Evolutionary conservation across 2,329 filamentous ascomycete genomes (phyloP), one percentile per base, ranked within the genome.

Genomic region (Fusarium ramigenum): DNA sequence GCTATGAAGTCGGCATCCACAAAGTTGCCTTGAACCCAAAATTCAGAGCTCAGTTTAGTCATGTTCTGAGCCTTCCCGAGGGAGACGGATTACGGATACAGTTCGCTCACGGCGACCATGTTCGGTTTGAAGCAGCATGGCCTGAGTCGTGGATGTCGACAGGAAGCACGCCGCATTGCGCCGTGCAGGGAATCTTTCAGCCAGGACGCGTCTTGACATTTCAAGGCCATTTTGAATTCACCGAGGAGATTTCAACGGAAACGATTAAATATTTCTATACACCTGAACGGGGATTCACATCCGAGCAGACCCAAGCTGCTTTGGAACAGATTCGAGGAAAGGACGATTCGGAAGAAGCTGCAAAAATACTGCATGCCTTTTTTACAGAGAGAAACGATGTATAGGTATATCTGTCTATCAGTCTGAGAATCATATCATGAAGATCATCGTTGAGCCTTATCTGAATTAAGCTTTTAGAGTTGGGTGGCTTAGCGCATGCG

Each of bases 401-500:
- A 10, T 44, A 43, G 15, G 40, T 49, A 15, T n/a, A n/a, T 32
- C 21, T n/a, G 18, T 8, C 21, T n/a, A n/a, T 8, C 8, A 23
- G 10, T 19, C 5, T 9, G 11, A 11, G 16, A 19, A 23, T 23
- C 1, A 3, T 36, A 19, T 25, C 15, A 10, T n/a, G 4, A n/a
- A 49, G 10, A 21, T 32, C 15, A 34, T 50, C 7, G 10, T 4
- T 11, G 21, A 57, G 11, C 37, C 36, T 57, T 57, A 44, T 58
- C 59, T 30, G 19, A n/a, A 15, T 57, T 61, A 43, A 57, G 50
- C 30, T 43, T 43, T 43, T 57, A 23, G 21, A 57, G 49, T 57
- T 57, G 50, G 15, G 49, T 57, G 64, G 64, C 64, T 66, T 64
- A 59, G 64, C 52, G 11, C 52, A 28, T 58, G 44, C 62, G 64